Evolutionary conservation across 2,329 filamentous ascomycete genomes (phyloP).

Genomic region (Aspergillus phoenicis): DNA sequence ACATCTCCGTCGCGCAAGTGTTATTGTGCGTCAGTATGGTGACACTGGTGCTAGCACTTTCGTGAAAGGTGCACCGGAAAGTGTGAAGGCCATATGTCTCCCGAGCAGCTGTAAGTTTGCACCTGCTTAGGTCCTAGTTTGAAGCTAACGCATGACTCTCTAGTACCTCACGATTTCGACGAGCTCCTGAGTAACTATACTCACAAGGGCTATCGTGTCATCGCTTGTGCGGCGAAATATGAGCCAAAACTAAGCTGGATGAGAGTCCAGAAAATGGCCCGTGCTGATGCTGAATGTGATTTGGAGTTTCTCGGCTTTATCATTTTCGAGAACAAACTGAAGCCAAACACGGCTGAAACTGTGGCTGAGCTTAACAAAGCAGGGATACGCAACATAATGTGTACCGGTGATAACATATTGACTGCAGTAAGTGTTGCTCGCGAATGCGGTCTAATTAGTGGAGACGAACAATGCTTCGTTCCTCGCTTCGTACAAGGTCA

Average conservation of each 20-base stretch:
- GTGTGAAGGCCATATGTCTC: conserved; percentile 90
- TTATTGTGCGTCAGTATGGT: conserved; percentile 86
- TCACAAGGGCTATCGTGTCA: conserved; percentile 93
- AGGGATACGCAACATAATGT: conserved; percentile 90
- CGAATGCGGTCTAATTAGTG: conserved; percentile 82
- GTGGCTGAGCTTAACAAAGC: conserved; percentile 80
- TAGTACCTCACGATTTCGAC: conserved; percentile 85
- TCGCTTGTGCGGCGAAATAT: conserved; percentile 89
- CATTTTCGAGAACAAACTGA: conserved; percentile 98
- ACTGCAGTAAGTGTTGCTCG: conserved; percentile 94
- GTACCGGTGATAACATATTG: conserved; percentile 95
- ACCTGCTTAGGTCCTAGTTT: neutral
- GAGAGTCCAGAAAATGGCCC: conserved; percentile 90
- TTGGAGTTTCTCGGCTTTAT: conserved; percentile 95
- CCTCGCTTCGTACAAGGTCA: conserved; percentile 77
- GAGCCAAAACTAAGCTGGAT: conserved; percentile 88
- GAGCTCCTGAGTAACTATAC: conserved; percentile 89
- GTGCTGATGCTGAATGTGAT: conserved; percentile 77
- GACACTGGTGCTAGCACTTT: conserved; percentile 82
- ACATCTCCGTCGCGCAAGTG: conserved; percentile 86
- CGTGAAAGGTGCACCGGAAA: conserved; percentile 95
- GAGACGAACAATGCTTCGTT: conserved; percentile 84
- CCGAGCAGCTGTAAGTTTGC: conserved; percentile 70
- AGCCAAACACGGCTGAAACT: conserved; percentile 78
- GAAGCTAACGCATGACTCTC: conserved; percentile 26